These are phyloP conservation scores for Monilinia aucupariae DNA, from an alignment of 2,329 filamentous ascomycete genomes.

Conservation along the genomic window DNA sequence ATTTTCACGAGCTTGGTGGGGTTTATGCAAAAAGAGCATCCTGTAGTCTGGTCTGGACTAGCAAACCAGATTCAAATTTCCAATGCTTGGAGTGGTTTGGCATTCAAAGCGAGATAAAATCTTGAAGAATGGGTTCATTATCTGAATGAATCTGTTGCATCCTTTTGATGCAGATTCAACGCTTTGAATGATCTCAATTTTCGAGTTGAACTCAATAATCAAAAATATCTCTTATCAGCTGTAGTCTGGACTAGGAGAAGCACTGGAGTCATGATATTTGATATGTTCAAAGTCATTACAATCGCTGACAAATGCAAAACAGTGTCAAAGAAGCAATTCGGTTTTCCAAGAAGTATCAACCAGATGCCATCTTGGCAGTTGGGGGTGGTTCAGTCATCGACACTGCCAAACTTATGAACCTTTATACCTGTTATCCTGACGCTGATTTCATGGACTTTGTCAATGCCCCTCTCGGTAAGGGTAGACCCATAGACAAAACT, in stretches of 20 bases:
- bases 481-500: conserved; percentile 64
- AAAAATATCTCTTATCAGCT: too few relatives aligned
- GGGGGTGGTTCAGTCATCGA: conserved; percentile 94
- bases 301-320: not conserved
- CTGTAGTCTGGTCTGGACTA: too few relatives aligned
- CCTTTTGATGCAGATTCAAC: too few relatives aligned
- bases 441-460: conserved; percentile 97
- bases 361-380: conserved; percentile 89
- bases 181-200: too few relatives aligned
- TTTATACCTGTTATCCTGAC: conserved; percentile 85
- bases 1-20: not conserved
- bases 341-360: conserved; percentile 71
- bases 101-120: too few relatives aligned
- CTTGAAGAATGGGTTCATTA: too few relatives aligned
- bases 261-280: not conserved
- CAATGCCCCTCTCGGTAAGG: conserved; percentile 87
- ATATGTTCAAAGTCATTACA: not conserved
- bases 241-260: too few relatives aligned
- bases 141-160: too few relatives aligned
- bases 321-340: conserved; percentile 86
- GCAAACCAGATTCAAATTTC: too few relatives aligned
- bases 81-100: too few relatives aligned
- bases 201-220: too few relatives aligned
- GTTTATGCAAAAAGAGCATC: not conserved
- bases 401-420: conserved; percentile 97